Evolutionary conservation across 768 basidiomycete genomes (phyloP), one percentile per base, ranked within the genome.

Genomic region (Xanthoconium stramineum): DNA sequence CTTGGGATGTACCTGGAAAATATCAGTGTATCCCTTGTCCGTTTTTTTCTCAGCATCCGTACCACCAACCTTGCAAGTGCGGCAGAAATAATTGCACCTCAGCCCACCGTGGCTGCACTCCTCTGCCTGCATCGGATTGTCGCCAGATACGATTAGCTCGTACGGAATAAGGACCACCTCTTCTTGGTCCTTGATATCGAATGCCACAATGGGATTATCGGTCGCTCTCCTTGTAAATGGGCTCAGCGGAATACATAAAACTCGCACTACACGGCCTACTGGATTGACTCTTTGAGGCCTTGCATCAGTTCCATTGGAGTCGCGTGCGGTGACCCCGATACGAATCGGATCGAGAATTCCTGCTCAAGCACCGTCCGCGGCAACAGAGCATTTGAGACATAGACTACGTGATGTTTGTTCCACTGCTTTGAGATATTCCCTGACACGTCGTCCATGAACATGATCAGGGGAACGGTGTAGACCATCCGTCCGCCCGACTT

Each of bases 401-500:
- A 24, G 24, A 24, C 24, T 2, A 24, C 24, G 24, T 24, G 24
- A 24, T 24, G 24, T 24, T 24, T 24, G 2, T 24, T 24, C 24
- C 24, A 24, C 24, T 24, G 24, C 4, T 24, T 24, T 24, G 24
- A 24, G 24, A 24, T 24, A 24, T 24, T 24, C 24, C 24, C 75
- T 0, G 68, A 76, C 0, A 76, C 62, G 43, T 76, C 70, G 32
- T 76, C 74, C 45, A 74, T 67, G 49, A 74, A 74, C 0, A 74
- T 17, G 3, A 74, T 66, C 6, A 72, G 53, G 0, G 69, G 69
- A 0, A 66, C 58, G 0, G 53, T 58, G 5, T 64, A 58, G 1
- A 64, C 57, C 59, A 67, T 66, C 0, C 64, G 24, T 24, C 24
- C 24, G 24, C 24, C 24, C 4, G 24, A 24, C 24, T 24, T 24